Percentiles rank a stretch among this genome's conserved stretches.
These are phyloP conservation scores for Phaeotremella fagi DNA, from an alignment of 768 basidiomycete genomes.

Conservation along the genomic window DNA sequence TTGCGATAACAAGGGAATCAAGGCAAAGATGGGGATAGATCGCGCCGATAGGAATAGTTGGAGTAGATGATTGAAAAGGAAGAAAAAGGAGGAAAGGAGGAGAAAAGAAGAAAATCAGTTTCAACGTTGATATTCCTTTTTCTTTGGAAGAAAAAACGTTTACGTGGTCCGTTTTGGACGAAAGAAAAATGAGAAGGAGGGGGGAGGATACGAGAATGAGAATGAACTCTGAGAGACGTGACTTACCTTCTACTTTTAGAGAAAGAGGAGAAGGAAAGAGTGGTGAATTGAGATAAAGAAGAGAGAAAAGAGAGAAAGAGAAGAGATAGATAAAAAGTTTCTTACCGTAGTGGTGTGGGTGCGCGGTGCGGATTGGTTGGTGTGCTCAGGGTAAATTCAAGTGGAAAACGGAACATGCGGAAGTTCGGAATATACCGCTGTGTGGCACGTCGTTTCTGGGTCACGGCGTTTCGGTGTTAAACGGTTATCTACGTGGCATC, in stretches of 20 bases:
- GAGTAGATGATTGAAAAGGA: not conserved
- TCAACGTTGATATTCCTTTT: not conserved
- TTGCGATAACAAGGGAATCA: not conserved
- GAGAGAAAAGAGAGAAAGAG: constrained; percentile 5
- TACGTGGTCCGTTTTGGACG: too few species aligned
- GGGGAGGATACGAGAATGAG: not conserved
- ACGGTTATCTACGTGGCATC: too few species aligned
- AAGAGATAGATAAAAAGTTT: too few species aligned
- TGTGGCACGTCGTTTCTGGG: too few species aligned
- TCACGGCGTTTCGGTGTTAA: too few species aligned
- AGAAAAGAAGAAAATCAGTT: constrained; percentile 1
- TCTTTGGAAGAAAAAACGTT: not conserved
- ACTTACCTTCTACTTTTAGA: constrained; percentile 4
- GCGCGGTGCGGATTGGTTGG: too few species aligned
- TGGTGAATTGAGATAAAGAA: constrained; percentile 7
- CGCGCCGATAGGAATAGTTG: too few species aligned
- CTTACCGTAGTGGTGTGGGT: not conserved
- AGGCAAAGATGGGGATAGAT: too few species aligned
- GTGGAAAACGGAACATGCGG: too few species aligned
- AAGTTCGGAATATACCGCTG: not conserved
- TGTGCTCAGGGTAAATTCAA: too few species aligned
- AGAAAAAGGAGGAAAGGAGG: not conserved
- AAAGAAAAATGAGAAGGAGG: not conserved
- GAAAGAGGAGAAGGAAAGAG: constrained; percentile 3
- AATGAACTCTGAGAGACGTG: not conserved